Base-by-base conservation (phyloP, 768 basidiomycete genomes). In the Termitomyces bulborhizus region DNA sequence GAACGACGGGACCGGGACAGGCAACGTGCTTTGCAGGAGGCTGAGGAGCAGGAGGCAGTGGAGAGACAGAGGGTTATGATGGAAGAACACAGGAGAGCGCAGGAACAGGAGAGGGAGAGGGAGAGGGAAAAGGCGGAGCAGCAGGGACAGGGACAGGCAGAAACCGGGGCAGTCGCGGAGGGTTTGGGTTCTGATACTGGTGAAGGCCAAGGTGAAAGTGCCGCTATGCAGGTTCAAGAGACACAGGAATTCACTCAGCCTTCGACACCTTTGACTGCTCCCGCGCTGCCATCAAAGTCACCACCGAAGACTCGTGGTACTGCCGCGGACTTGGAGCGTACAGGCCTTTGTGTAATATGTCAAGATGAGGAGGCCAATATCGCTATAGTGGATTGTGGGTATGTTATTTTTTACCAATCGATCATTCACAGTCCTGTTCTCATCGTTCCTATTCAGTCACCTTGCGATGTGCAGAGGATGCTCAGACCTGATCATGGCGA, bases 321-420 rank as follows among this genome's bases (percentile, higher is more conserved):
- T 63, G 65, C 69, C 1, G 68, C 75, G 1, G 69, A 73, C 39
- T 65, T 79, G 12, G 89, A 91, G 58, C 79, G 85, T 24, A 79
- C 81, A 8, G 93, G 94, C 1, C 69, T 94, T 4, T 97, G 94
- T 66, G 90, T 96, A 0, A 81, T 97, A 9, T 97, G 94, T 65
- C 93, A 95, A 65, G 94, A 97, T 58, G 90, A 93, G 56, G 93
- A 96, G 60, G 93, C 94, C 0, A 93, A 89, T 60, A 90, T 97
- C 55, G 94, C 93, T 2, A 84, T 93, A 53, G 88, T 96, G 12
- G 94, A 97, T 69, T 97, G 94, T 81, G 94, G 94, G 87, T 91
- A 67, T 43, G 86, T 80, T 1, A 43, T 11, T 26, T 26, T 21
- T 7, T 5, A 47, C 32, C 8, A 3, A 13, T 6, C 1, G 8